Evolutionary conservation across 2,329 filamentous ascomycete species (phyloP).

Genomic region (Apiospora arundinis): DNA sequence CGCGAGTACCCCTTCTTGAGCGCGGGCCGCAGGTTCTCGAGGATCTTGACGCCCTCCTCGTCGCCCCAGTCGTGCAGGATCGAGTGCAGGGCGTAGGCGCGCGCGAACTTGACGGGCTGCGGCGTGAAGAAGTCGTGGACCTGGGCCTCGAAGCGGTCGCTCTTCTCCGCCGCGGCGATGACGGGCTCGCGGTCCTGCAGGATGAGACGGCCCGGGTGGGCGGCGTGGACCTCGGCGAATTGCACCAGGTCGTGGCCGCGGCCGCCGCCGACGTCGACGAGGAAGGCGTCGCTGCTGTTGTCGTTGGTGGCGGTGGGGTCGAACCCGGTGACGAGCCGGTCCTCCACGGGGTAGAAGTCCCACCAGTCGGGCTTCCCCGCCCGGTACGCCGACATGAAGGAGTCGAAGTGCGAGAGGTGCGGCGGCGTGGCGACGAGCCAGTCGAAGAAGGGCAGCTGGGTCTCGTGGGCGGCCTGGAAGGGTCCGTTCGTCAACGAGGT

Average conservation of each 20-base stretch:
- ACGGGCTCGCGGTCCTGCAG: slow-evolving; percentile 44
- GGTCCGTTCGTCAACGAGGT: slow-evolving; percentile 27
- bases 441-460: slow-evolving; percentile 12
- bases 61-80: slow-evolving; percentile 44
- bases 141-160: slow-evolving; percentile 41
- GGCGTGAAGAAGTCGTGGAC: slow-evolving; percentile 47
- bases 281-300: slow-evolving; percentile 30
- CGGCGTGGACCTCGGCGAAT: slow-evolving; percentile 6
- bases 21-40: slow-evolving; percentile 30
- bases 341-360: slow-evolving; percentile 9
- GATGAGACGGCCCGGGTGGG: slow-evolving; percentile 36
- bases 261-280: slow-evolving; percentile 25
- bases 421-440: slow-evolving; percentile 14
- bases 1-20: slow-evolving; percentile 44
- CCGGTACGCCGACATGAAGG: slow-evolving; percentile 20
- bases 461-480: slow-evolving; percentile 25
- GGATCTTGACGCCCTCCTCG: slow-evolving; percentile 34
- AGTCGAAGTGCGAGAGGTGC: slow-evolving; percentile 24
- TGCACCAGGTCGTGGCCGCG: slow-evolving; percentile 22
- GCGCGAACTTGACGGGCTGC: slow-evolving; percentile 48
- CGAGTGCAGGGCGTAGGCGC: slow-evolving; percentile 36
- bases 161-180: slow-evolving; percentile 48
- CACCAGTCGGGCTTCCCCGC: slow-evolving; percentile 8
- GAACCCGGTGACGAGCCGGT: slow-evolving; percentile 4
- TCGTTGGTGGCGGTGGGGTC: slow-evolving; percentile 22